Base-by-base conservation (phyloP, 108 stramenopile genomes). In the Nitzschia sp. region DNA sequence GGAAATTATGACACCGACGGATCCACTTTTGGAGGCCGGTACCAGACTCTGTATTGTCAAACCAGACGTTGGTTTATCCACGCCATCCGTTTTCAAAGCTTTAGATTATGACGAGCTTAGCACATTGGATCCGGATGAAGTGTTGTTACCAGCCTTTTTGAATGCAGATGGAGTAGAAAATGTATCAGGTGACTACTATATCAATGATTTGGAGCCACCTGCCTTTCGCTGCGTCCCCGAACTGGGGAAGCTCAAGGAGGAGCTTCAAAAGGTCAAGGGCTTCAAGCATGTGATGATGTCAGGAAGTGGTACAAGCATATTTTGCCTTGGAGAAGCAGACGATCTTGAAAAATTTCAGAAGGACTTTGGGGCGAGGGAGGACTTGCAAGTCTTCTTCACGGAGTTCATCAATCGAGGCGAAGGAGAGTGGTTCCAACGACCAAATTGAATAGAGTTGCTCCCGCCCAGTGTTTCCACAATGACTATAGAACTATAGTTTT, bases 21-120 rank as follows among this genome's bases (percentile, higher is more conserved):
- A 90, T 61, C 86, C 89, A 66, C 91, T 93, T 16, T 63, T 96
- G 21, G 74, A 85, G 21, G 57, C 82, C 11, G 84, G 87, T 35
- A 85, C 71, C 8, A 78, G 85, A 50, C 47, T 92, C 13, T 86
- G 78, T 50, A 86, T 97, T 64, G 90, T 95, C 45, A 97, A 97
- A 69, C 94, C 94, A 8, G 68, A 89, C 28, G 62, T 90, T 47
- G 97, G 97, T 2, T 77, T 97, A 2, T 96, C 95, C 11, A 98
- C 97, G 17, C 96, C 96, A 44, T 68, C 77, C 27, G 97, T 98
- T 23, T 98, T 98, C 69, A 84, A 86, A 56, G 86, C 92, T 13
- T 66, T 98, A 25, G 88, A 96, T 53, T 94, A 91, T 58, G 85
- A 86, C 52, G 69, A 84, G 66, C 71, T 94, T 68, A 88, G 86